Base-by-base conservation (phyloP, 768 basidiomycete species). In the Podaxis carcinomalis region DNA sequence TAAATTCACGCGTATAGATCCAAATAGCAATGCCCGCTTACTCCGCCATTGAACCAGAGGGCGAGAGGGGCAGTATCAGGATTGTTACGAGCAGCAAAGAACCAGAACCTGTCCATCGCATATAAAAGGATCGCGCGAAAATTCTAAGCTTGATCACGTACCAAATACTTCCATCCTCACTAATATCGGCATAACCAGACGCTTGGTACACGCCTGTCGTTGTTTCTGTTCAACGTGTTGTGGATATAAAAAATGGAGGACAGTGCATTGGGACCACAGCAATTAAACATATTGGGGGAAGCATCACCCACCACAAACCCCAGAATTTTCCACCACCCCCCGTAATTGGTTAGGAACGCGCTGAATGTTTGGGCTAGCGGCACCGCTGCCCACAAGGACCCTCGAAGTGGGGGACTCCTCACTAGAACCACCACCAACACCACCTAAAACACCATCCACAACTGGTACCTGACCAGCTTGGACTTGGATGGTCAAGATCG, bases 11-110 rank as follows among this genome's bases (percentile, higher is more conserved):
- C 25, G 3, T 10, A 51, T 16, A 32, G 32, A 19, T 28, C 7
- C 35, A 7, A 42, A 21, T 2, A 13, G 23, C 37, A 23, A 6
- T 27, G 21, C 49, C n/a, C 3, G 72, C 79, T 35, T 69, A 81
- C 79, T 51, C 85, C 80, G 68, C 86, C 86, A 70, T 88, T 87
- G 61, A 88, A 82, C 87, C 86, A 88, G 6, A 87, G 74, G n/a
- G 81, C 75, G 19, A 89, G 76, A 14, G 87, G 86, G 0, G 86
- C 86, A 0, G 78, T 83, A 21, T 78, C 78, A 0, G 85, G 78
- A 66, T 84, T 83, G 36, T 83, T 81, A 16, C 86, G 81, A 1
- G 86, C 79, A 13, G 75, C 85, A 65, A 88, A 88, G 74, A 83
- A 88, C 84, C 85, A 87, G 73, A 87, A 88, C 82, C 85, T 86